phyloP scores from a whole-genome alignment of 305 asterid genomes.

The Fraxinus greggii region DNA sequence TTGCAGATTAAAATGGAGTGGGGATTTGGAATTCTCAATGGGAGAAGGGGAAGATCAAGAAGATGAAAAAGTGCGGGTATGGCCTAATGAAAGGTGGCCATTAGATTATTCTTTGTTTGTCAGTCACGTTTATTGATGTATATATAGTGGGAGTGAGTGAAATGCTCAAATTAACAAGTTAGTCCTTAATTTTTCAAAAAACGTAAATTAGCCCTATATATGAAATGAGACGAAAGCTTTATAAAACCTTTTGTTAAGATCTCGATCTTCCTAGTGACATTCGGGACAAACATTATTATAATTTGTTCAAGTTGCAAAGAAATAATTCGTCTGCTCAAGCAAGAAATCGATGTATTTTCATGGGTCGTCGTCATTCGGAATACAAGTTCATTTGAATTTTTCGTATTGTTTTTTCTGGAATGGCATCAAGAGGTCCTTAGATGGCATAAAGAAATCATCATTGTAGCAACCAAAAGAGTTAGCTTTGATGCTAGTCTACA shows the following conservation, averaged over 20 bases:
- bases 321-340: neutral
- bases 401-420: neutral
- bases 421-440: neutral
- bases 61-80: conserved; percentile 18
- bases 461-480: neutral
- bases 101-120: neutral
- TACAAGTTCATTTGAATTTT: neutral
- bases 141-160: neutral
- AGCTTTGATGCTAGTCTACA: neutral
- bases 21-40: neutral
- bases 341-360: neutral
- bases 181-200: neutral
- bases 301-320: neutral
- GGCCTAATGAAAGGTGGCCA: conserved; percentile 8
- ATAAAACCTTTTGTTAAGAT: neutral
- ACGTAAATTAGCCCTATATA: neutral
- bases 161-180: neutral
- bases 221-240: neutral
- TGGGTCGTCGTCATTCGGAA: neutral
- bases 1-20: neutral
- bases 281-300: neutral
- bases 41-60: neutral
- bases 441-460: neutral
- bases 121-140: neutral
- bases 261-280: neutral